Evolutionary conservation across 257 asterid genomes (phyloP).

Genomic region (Solanum dulcamara): DNA sequence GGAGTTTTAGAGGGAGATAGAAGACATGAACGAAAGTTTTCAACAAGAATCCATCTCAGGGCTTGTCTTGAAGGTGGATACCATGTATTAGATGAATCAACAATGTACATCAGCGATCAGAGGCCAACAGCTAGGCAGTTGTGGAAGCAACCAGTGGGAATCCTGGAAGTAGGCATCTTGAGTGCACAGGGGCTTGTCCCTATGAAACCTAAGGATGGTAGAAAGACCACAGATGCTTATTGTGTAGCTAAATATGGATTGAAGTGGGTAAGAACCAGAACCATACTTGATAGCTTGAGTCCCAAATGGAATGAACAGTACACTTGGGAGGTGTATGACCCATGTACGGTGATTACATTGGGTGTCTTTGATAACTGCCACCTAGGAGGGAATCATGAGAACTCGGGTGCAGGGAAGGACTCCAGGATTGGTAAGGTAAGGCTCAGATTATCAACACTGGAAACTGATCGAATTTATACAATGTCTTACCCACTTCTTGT

Average conservation of each 20-base stretch:
- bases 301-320: background rate
- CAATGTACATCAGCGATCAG: background rate
- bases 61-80: background rate
- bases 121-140: constrained; percentile 42
- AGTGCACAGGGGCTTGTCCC: constrained; percentile 42
- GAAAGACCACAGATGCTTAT: constrained; percentile 49
- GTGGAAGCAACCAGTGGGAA: constrained; percentile 58
- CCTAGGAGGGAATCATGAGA: background rate
- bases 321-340: background rate
- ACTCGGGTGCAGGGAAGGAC: background rate
- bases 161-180: constrained; percentile 56
- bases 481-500: constrained; percentile 49
- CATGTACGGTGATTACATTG: background rate
- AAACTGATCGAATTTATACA: background rate
- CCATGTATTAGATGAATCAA: background rate
- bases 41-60: constrained; percentile 47
- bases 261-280: constrained; percentile 60
- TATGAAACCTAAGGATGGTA: constrained; percentile 35
- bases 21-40: constrained; percentile 45
- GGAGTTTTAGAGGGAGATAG: constrained; percentile 49
- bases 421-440: background rate
- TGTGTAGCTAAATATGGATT: constrained; percentile 69
- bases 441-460: background rate
- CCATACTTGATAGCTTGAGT: constrained; percentile 28
- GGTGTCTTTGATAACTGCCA: background rate